A percentile compares a stretch with the other conserved stretches of the same genome.
Conservation (phyloP, 192 early-diverging fungal species). For the Gamsiella multidivaricata region DNA sequence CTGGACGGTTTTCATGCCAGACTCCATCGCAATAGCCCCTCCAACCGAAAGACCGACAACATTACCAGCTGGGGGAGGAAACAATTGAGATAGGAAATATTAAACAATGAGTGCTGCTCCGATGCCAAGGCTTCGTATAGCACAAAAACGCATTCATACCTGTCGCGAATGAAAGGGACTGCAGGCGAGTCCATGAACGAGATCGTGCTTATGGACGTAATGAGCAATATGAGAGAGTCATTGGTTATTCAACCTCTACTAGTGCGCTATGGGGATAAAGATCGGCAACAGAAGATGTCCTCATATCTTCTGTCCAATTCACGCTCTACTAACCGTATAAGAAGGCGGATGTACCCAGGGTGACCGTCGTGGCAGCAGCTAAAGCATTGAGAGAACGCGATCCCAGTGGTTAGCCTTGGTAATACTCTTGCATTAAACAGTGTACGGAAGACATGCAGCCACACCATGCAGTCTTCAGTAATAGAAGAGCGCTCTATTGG, state of each 20-base stretch:
- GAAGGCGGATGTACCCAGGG: constrained; percentile 32
- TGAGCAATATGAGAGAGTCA: neutral
- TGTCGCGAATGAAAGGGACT: constrained; percentile 8
- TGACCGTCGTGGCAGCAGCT: constrained; percentile 42
- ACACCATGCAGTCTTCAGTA: neutral
- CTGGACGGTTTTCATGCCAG: constrained; percentile 45
- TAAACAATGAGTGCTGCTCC: neutral
- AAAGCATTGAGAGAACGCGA: neutral
- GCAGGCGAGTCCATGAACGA: constrained; percentile 22
- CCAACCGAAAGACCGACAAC: constrained; percentile 26
- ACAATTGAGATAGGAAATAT: neutral
- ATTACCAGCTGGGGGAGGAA: constrained; percentile 24
- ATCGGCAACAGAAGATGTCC: neutral
- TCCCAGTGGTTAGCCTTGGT: neutral
- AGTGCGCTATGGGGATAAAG: neutral
- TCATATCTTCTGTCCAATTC: neutral
- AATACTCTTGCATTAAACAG: neutral
- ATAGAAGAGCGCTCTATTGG: neutral
- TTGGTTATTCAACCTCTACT: neutral
- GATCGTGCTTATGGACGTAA: constrained; percentile 23
- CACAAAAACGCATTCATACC: neutral
- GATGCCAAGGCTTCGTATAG: too few species aligned
- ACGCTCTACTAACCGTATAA: constrained; percentile 29
- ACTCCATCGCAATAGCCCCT: constrained; percentile 46
- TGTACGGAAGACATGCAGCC: neutral